Evolutionary conservation across 305 asterid species (phyloP), one percentile per base, ranked within the genome.

Genomic region (Solanum hybrid): DNA sequence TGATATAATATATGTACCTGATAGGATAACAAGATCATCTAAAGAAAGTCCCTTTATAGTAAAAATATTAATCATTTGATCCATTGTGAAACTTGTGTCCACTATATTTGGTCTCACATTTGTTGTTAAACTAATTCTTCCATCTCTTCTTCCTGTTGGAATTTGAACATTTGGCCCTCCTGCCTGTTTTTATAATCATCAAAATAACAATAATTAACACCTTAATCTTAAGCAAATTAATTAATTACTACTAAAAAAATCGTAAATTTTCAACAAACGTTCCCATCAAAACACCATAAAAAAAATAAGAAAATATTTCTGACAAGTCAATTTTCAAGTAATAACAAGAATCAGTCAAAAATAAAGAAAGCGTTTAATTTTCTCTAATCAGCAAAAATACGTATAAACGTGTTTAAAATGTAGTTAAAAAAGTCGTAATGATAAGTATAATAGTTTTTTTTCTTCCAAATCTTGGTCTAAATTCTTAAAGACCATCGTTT

Each of bases 71-170:
- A 93, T 93, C 96, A 95, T 95, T 69, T 95, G 91, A 86, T 92
- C 94, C 91, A 95, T 89, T 67, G 97, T 92, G 94, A 96, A 95
- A 91, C 95, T 95, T 7, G 98, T 94, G 93, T 95, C 97, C 33
- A 96, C 91, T 76, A 95, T 93, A 83, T 96, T 96, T 83, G 97
- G 95, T 86, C 97, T 94, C 90, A 95, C 98, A 86, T 95, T 94
- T 87, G 95, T 90, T 39, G 94, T 95, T 61, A 86, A 28, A 13
- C 98, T 94, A 86, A 88, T 86, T 90, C 91, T 86, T 18, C 98
- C 98, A 80, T 96, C 98, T 94, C 86, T 95, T 92, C 98, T 93
- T 36, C 98, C 97, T 0, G 95, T 95, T n/a, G 95, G 95, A 85
- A 96, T 92, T 91, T 89, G 92, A 37, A 95, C 87, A 74, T 76